phyloP scores from a whole-genome alignment of 169 alveolate genomes.

The Sarcocystis neurona region DNA sequence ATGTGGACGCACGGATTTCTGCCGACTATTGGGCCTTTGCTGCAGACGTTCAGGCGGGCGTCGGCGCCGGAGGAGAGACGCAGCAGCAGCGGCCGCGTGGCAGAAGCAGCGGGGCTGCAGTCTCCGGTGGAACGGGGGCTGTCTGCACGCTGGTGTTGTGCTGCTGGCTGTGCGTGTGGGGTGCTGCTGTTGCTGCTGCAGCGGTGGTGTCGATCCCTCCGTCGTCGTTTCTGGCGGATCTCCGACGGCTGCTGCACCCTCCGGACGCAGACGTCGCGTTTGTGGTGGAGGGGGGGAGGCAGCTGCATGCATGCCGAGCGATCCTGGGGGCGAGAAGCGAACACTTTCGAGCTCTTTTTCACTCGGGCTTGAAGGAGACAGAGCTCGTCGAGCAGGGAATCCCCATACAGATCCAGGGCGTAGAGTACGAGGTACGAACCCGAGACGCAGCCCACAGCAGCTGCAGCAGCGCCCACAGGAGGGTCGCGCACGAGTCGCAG shows the following conservation, averaged over 20 bases:
- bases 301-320: conserved; percentile 29
- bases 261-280: conserved; percentile 49
- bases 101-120: not conserved
- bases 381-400: conserved; percentile 44
- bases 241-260: conserved; percentile 35
- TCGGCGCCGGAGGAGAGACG: not conserved
- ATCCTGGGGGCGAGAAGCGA: conserved; percentile 57
- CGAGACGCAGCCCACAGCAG: too few relatives aligned
- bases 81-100: not conserved
- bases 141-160: too few relatives aligned
- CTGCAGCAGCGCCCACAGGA: too few relatives aligned
- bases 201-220: conserved; percentile 46
- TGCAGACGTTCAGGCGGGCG: too few relatives aligned
- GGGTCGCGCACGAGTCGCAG: too few relatives aligned
- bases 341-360: conserved; percentile 71
- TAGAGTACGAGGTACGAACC: conserved; percentile 47
- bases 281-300: conserved; percentile 54
- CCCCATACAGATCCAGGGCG: conserved; percentile 59
- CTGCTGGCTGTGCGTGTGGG: not conserved
- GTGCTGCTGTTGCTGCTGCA: not conserved
- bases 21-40: too few relatives aligned
- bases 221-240: conserved; percentile 38
- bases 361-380: conserved; percentile 70
- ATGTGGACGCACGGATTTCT: too few relatives aligned
- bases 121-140: too few relatives aligned